Base-by-base conservation (phyloP, 805 yeast species). In the Lipomyces oligophaga region DNA sequence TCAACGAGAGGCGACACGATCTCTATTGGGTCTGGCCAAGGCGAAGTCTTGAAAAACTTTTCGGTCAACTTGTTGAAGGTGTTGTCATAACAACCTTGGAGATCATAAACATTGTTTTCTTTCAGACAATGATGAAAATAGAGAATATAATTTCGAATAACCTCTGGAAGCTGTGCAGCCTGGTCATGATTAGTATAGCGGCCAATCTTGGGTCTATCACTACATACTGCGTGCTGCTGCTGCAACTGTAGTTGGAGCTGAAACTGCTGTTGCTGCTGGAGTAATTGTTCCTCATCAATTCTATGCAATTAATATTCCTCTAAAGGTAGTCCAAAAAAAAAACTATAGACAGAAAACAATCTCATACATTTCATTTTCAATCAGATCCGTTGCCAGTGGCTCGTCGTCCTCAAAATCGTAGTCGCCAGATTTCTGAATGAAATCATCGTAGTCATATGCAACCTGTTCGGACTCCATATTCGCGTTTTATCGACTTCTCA, bases 21-120 rank as follows among this genome's bases (percentile, higher is more conserved):
- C 34, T 58, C 54, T 35, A 62, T 59, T 33, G 78, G 77, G 19
- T 69, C 67, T 22, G 78, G 78, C 77, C 78, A 73, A 21, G 73
- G 55, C 8, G 67, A 39, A 42, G 60, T 62, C 52, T 70, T 68
- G 61, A 67, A 73, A 58, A 65, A 71, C 59, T 66, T 66, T 43
- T 73, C 77, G 30, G 74, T 71, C 42, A 73, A 60, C 54, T 69
- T 69, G 62, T 70, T 69, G 64, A 73, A 73, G 34, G 68, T 63
- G 41, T 64, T 62, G 51, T 72, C 76, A 58, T 73, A 74, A 57
- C 74, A 72, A 25, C 68, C 65, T 49, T 68, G 69, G 37, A 73
- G 60, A 47, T 71, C 75, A 53, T 67, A 65, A 22, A 66, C 69
- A 53, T 72, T 69, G 61, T 70, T 70, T 35, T 72, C 75, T 32